Percentiles rank a stretch among this genome's conserved stretches.
These are phyloP conservation scores for Nicotiana noctiflora DNA, from an alignment of 257 asterid genomes.

Conservation along the genomic window DNA sequence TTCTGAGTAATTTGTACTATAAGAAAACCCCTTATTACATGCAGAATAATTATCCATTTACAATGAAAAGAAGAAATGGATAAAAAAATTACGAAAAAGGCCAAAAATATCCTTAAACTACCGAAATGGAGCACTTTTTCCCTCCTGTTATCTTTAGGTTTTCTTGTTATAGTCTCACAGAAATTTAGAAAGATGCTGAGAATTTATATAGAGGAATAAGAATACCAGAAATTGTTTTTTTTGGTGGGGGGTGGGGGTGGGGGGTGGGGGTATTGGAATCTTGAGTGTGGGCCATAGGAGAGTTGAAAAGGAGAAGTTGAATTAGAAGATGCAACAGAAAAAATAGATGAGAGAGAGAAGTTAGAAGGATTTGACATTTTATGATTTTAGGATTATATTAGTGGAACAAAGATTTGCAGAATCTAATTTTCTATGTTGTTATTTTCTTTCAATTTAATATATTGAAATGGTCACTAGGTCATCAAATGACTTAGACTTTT, in stretches of 20 bases:
- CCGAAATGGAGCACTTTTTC: too few relatives aligned
- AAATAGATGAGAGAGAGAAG: conserved; percentile 3
- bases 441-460: not conserved
- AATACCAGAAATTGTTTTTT: not conserved
- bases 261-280: conserved; percentile 19
- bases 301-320: conserved; percentile 38
- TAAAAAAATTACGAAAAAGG: not conserved
- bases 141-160: not conserved
- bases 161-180: conserved; percentile 7
- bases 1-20: conserved; percentile 7
- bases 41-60: conserved; percentile 15
- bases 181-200: not conserved
- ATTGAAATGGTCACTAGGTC: conserved; percentile 7
- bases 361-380: conserved; percentile 20
- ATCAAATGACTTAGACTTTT: conserved; percentile 3
- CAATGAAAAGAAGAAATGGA: not conserved
- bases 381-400: conserved; percentile 21
- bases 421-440: conserved; percentile 29
- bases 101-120: too few relatives aligned
- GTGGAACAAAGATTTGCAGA: conserved; percentile 34
- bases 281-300: conserved; percentile 26
- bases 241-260: not conserved
- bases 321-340: conserved; percentile 30
- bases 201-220: conserved; percentile 25
- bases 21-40: not conserved